Conservation (phyloP, 306 rosid genomes). For the Sphenostylis stenocarpa region DNA sequence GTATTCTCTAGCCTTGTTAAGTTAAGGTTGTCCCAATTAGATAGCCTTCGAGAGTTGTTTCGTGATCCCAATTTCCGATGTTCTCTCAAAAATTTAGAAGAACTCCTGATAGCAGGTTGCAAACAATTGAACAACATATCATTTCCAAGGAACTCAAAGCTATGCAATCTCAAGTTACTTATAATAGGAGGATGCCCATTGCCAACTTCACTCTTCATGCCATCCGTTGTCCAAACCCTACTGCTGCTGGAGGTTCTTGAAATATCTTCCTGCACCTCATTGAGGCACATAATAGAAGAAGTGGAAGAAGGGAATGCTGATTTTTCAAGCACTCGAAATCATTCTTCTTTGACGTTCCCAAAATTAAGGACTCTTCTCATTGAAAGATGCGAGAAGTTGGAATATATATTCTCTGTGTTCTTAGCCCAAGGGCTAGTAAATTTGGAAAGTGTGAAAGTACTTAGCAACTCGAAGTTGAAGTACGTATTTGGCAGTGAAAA, state of each 20-base stretch:
- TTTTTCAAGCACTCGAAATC: not conserved
- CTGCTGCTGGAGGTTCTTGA: not conserved
- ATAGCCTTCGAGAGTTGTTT: not conserved
- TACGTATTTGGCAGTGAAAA: slow-evolving; percentile 19
- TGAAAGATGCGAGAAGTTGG: not conserved
- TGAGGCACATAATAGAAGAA: slow-evolving; percentile 22
- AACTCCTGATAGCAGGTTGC: not conserved
- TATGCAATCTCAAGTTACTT: slow-evolving; percentile 10
- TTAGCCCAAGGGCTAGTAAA: not conserved
- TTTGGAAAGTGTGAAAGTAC: no score
- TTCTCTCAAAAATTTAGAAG: slow-evolving; percentile 16
- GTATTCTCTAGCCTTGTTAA: not conserved
- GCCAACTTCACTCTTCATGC: not conserved
- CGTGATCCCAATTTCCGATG: not conserved
- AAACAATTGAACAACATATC: not conserved
- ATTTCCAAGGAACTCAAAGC: slow-evolving; percentile 19
- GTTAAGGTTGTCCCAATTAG: not conserved
- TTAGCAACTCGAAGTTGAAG: no score
- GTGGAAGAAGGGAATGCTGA: not conserved
- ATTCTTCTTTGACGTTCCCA: not conserved
- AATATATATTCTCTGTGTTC: slow-evolving; percentile 5
- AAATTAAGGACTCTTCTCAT: slow-evolving; percentile 8
- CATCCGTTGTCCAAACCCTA: slow-evolving; percentile 5
- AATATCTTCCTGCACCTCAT: not conserved
- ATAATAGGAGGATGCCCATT: not conserved